Evolutionary conservation across 495 filamentous ascomycete species (phyloP).

Genomic region (Xylaria longipes): DNA sequence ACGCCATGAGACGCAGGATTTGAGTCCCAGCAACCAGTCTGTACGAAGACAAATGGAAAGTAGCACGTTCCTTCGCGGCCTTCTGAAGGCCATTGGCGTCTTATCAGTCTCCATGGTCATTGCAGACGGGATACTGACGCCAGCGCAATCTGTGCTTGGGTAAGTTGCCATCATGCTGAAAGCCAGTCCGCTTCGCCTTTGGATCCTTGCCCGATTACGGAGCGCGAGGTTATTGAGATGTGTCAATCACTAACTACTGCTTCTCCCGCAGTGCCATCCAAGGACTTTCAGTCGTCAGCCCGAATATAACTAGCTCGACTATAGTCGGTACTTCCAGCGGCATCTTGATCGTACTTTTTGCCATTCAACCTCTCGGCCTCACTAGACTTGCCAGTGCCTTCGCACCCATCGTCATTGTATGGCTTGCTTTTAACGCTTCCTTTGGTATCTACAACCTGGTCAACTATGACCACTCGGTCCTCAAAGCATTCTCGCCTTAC

Average conservation of each 20-base stretch:
- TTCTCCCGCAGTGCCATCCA: slow-evolving; percentile 59
- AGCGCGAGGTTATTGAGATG: background rate
- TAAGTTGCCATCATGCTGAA: background rate
- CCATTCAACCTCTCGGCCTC: slow-evolving; percentile 73
- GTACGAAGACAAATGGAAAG: slow-evolving; percentile 65
- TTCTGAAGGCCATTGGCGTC: slow-evolving; percentile 72
- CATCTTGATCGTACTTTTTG: slow-evolving; percentile 72
- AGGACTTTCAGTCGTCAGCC: slow-evolving; percentile 60
- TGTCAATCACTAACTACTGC: background rate
- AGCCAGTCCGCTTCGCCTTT: background rate
- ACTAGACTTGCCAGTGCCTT: slow-evolving; percentile 69
- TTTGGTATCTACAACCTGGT: slow-evolving; percentile 77
- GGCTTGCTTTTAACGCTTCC: slow-evolving; percentile 69
- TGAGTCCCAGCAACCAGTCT: slow-evolving; percentile 56
- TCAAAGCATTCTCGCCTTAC: slow-evolving; percentile 73
- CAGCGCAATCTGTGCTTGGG: slow-evolving; percentile 72
- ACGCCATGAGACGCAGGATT: slow-evolving; percentile 60
- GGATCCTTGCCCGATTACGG: background rate
- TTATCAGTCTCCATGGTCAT: slow-evolving; percentile 75
- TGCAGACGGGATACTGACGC: slow-evolving; percentile 70
- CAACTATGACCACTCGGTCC: slow-evolving; percentile 66
- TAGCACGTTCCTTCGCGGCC: slow-evolving; percentile 54
- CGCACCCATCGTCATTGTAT: slow-evolving; percentile 75
- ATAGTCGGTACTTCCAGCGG: slow-evolving; percentile 72
- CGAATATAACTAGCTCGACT: slow-evolving; percentile 56